These are phyloP conservation scores for Phlebiopsis flavidoalba DNA, from an alignment of 768 basidiomycete genomes.

Conservation along the genomic window DNA sequence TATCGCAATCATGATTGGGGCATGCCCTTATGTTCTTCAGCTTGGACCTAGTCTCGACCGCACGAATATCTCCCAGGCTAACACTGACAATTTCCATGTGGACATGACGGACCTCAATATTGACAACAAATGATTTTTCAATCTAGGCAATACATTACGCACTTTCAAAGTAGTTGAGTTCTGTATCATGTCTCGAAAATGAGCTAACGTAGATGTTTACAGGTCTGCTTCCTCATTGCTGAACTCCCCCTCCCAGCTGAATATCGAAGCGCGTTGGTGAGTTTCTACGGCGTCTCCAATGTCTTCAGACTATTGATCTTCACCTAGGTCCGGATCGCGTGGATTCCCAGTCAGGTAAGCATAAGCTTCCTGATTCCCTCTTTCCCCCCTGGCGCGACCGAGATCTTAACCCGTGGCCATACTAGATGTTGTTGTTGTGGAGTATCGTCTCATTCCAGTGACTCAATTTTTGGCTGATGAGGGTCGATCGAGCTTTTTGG, in stretches of 20 bases:
- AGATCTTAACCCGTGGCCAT: no score
- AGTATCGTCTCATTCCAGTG: constrained; percentile 47
- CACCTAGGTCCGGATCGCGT: constrained; percentile 45
- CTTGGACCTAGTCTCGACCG: constrained; percentile 55
- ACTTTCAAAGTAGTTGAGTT: constrained; percentile 40
- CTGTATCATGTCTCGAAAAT: neutral
- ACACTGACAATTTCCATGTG: constrained; percentile 60
- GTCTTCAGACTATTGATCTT: no score
- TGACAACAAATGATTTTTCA: constrained; percentile 37
- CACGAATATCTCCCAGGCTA: constrained; percentile 60
- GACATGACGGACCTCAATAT: constrained; percentile 58
- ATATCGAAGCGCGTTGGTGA: constrained; percentile 60
- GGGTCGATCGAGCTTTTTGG: constrained; percentile 49
- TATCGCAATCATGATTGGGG: constrained; percentile 56
- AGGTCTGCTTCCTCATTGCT: constrained; percentile 29
- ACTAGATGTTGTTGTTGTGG: constrained; percentile 49
- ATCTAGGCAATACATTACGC: constrained; percentile 60
- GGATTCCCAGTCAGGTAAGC: constrained; percentile 54
- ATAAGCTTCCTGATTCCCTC: neutral
- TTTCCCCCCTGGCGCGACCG: no score
- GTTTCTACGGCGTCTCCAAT: neutral
- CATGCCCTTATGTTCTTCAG: constrained; percentile 58
- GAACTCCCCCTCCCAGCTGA: constrained; percentile 69
- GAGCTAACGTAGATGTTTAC: neutral
- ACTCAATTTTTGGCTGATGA: constrained; percentile 57